These are phyloP conservation scores for Penicillium sp. DNA, from an alignment of 2,329 filamentous ascomycete species.

Conservation along the genomic window DNA sequence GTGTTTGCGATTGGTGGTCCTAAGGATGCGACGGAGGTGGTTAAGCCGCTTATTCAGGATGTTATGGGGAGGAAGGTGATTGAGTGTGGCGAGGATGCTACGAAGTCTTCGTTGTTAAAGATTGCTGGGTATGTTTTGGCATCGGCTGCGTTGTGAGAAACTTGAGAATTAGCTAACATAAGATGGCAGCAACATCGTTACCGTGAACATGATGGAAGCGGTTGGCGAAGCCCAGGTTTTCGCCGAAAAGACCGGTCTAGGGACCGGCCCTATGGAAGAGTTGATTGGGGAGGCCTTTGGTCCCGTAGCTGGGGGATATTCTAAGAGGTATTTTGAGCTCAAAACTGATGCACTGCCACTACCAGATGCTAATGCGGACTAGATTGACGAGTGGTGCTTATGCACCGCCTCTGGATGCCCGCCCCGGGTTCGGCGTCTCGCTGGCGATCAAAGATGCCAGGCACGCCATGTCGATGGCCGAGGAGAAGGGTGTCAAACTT, in stretches of 20 bases:
- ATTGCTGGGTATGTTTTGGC: constrained; percentile 41
- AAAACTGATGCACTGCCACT: neutral
- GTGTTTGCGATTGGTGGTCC: constrained; percentile 48
- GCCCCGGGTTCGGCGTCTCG: constrained; percentile 41
- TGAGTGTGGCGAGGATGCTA: constrained; percentile 47
- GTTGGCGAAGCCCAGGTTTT: constrained; percentile 51
- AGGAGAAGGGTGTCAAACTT: constrained; percentile 33
- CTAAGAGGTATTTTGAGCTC: constrained; percentile 35
- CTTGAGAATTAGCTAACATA: neutral
- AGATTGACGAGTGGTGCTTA: constrained; percentile 48
- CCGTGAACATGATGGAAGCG: constrained; percentile 48
- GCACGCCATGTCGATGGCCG: constrained; percentile 37
- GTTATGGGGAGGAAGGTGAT: constrained; percentile 49
- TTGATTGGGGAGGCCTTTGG: constrained; percentile 49
- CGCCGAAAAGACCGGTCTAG: constrained; percentile 49
- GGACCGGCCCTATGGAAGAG: constrained; percentile 44
- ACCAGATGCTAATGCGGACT: neutral
- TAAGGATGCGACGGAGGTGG: constrained; percentile 30
- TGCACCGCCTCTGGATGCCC: constrained; percentile 38
- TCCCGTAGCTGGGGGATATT: constrained; percentile 45
- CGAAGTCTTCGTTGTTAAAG: constrained; percentile 47
- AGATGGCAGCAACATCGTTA: constrained; percentile 43
- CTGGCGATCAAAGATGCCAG: constrained; percentile 42
- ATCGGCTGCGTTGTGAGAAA: too few relatives aligned
- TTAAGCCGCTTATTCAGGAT: constrained; percentile 46